Evolutionary conservation across 441 rosid genomes (phyloP).

Genomic region (Populus tomentosa): DNA sequence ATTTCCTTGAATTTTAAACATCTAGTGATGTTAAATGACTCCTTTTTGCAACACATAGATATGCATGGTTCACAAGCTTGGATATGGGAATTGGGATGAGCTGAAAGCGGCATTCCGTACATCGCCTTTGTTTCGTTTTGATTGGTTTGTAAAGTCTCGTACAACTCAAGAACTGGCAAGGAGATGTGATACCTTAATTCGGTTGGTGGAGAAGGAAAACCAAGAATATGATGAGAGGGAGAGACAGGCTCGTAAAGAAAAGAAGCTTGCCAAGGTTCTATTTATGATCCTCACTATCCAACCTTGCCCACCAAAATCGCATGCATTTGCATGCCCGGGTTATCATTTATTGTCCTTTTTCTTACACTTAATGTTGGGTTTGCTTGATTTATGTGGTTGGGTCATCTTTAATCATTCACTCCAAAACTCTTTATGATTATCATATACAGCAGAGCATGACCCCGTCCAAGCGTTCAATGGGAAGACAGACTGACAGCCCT

Average conservation of each 20-base stretch:
- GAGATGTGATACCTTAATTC: slow-evolving; percentile 94
- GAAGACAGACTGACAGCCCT: slow-evolving; percentile 80
- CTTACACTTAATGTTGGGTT: background rate
- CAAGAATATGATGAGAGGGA: slow-evolving; percentile 96
- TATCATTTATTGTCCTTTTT: background rate
- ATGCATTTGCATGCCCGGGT: background rate
- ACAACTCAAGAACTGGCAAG: slow-evolving; percentile 91
- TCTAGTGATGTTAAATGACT: slow-evolving; percentile 3
- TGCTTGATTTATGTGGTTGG: background rate
- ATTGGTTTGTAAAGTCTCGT: slow-evolving; percentile 97
- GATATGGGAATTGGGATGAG: slow-evolving; percentile 99
- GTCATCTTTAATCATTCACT: background rate
- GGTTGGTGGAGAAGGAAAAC: slow-evolving; percentile 98
- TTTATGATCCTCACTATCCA: background rate
- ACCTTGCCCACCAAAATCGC: background rate
- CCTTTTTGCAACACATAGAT: slow-evolving; percentile 39
- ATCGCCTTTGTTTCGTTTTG: slow-evolving; percentile 82
- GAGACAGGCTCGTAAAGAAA: slow-evolving; percentile 96
- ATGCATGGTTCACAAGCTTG: slow-evolving; percentile 99
- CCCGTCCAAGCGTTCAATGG: slow-evolving; percentile 69
- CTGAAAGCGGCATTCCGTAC: slow-evolving; percentile 87
- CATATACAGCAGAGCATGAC: slow-evolving; percentile 52
- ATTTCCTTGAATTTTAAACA: background rate
- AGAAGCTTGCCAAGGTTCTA: slow-evolving; percentile 91
- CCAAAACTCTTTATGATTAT: background rate